A percentile compares a stretch with the other conserved stretches of the same genome.
Conservation (phyloP, 2,329 filamentous ascomycete species). For the Colletotrichum godetiae region DNA sequence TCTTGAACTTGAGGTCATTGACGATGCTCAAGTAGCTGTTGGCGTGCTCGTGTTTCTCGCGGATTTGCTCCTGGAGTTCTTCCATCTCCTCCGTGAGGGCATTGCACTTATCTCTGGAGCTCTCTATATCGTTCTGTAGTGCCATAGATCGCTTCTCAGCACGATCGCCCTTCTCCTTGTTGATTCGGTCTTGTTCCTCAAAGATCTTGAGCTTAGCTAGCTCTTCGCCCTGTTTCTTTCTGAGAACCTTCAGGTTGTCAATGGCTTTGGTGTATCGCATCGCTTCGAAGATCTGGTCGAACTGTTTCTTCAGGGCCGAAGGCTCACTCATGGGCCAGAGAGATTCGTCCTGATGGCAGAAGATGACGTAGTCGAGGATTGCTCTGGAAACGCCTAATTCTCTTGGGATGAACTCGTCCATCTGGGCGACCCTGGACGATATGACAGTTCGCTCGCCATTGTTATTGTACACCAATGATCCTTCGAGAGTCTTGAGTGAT, state of each 20-base stretch:
- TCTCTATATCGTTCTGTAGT: slow-evolving; percentile 75
- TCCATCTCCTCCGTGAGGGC: slow-evolving; percentile 70
- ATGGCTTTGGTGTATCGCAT: slow-evolving; percentile 97
- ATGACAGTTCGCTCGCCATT: slow-evolving; percentile 83
- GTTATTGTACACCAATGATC: slow-evolving; percentile 78
- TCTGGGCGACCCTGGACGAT: slow-evolving; percentile 83
- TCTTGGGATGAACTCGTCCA: slow-evolving; percentile 86
- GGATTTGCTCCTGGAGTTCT: slow-evolving; percentile 66
- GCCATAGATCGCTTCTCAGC: slow-evolving; percentile 73
- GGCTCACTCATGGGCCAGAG: slow-evolving; percentile 97
- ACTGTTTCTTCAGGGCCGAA: slow-evolving; percentile 86
- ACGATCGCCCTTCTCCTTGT: slow-evolving; percentile 86
- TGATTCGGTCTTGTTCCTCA: slow-evolving; percentile 81
- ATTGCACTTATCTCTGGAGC: slow-evolving; percentile 67
- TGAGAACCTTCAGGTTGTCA: slow-evolving; percentile 88
- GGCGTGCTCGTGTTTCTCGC: slow-evolving; percentile 77
- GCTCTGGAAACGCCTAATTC: slow-evolving; percentile 91
- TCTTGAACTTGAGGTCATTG: slow-evolving; percentile 80
- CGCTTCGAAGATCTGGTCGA: slow-evolving; percentile 98
- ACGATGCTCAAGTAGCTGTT: slow-evolving; percentile 81
- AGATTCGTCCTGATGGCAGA: slow-evolving; percentile 98
- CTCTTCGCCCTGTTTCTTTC: slow-evolving; percentile 84
- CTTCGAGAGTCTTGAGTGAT: slow-evolving; percentile 86
- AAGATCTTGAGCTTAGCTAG: slow-evolving; percentile 78
- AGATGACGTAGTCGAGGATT: slow-evolving; percentile 94